These are phyloP conservation scores for Solanum bukasovii DNA, from an alignment of 257 asterid genomes.

Conservation along the genomic window DNA sequence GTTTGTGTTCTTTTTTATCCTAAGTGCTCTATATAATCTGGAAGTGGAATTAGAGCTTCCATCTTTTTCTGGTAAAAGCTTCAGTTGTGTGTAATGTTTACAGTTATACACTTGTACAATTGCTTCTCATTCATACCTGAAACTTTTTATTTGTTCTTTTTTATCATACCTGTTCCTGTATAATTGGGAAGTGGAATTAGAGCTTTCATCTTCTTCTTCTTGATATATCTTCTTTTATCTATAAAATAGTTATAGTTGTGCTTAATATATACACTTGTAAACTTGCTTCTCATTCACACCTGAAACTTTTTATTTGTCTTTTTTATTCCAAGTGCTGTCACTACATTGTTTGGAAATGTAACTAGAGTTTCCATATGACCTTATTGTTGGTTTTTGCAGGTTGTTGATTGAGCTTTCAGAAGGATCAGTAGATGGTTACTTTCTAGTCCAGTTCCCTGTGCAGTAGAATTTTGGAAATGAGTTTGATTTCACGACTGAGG, in stretches of 20 bases:
- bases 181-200: not conserved
- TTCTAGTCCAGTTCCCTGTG: not conserved
- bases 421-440: not conserved
- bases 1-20: not conserved
- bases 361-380: not conserved
- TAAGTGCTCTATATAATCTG: not conserved
- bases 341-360: not conserved
- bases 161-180: not conserved
- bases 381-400: not conserved
- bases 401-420: not conserved
- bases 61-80: not conserved
- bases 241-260: not conserved
- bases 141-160: not conserved
- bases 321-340: not conserved
- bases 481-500: conserved; percentile 42
- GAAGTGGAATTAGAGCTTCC: not conserved
- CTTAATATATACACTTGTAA: not conserved
- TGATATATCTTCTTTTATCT: not conserved
- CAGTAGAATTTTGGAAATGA: conserved; percentile 27
- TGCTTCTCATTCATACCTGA: not conserved
- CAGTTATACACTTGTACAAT: not conserved
- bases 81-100: not conserved
- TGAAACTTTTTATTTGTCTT: not conserved
- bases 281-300: not conserved
- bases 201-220: not conserved